These are phyloP conservation scores for Penicillium bovifimosum DNA, from an alignment of 495 filamentous ascomycete genomes.

Conservation along the genomic window DNA sequence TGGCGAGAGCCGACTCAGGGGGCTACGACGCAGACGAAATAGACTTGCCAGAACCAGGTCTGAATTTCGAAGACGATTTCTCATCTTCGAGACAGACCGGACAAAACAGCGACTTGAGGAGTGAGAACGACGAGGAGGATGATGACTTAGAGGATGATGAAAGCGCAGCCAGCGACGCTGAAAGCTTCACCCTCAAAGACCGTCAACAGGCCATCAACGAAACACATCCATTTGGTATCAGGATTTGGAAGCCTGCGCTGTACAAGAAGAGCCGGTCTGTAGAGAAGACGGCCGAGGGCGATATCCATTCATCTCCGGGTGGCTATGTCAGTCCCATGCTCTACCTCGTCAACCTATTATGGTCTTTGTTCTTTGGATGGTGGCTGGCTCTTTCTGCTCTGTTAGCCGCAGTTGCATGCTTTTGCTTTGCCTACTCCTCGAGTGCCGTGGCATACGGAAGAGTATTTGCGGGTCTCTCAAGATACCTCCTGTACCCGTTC, in stretches of 20 bases:
- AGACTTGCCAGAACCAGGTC: constrained; percentile 28
- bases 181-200: constrained; percentile 77
- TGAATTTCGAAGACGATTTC: constrained; percentile 18
- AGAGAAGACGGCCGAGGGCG: constrained; percentile 89
- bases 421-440: constrained; percentile 70
- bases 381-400: constrained; percentile 82
- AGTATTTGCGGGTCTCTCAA: constrained; percentile 75
- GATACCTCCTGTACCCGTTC: constrained; percentile 92
- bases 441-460: constrained; percentile 82
- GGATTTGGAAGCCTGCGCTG: constrained; percentile 95
- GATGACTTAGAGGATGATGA: constrained; percentile 44
- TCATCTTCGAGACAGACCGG: constrained; percentile 26
- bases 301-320: constrained; percentile 94
- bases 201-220: constrained; percentile 97
- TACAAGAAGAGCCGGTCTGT: constrained; percentile 98
- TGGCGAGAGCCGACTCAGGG: constrained; percentile 56
- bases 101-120: constrained; percentile 14
- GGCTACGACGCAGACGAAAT: constrained; percentile 43
- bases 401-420: constrained; percentile 68
- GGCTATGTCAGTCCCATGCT: constrained; percentile 79
- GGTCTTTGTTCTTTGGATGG: constrained; percentile 94
- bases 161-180: constrained; percentile 65
- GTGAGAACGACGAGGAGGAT: constrained; percentile 23
- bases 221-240: constrained; percentile 97
- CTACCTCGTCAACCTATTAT: constrained; percentile 79